Evolutionary conservation across 495 filamentous ascomycete species (phyloP).

Genomic region (Penicillium steckii): DNA sequence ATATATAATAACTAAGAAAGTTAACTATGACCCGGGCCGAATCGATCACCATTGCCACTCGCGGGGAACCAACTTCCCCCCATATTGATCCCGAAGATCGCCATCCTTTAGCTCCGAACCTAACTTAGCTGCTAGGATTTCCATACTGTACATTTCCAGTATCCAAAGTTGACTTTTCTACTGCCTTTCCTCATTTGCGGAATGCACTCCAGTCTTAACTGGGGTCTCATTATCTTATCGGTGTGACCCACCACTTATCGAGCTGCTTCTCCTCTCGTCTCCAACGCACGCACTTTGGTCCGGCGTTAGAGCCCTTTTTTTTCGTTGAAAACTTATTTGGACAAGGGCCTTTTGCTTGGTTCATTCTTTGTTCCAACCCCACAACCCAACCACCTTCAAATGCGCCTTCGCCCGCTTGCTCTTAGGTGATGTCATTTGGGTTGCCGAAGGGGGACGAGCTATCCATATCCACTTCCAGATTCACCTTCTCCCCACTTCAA

Average conservation of each 20-base stretch:
- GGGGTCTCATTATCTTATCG: constrained; percentile 17
- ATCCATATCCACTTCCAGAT: background rate
- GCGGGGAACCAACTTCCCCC: background rate
- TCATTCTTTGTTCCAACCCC: background rate
- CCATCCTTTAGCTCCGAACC: background rate
- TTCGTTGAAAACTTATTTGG: background rate
- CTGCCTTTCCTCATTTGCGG: constrained; percentile 2
- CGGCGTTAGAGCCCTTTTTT: constrained; percentile 2
- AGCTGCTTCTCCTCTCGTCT: background rate
- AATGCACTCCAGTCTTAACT: constrained; percentile 1
- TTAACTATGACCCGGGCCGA: background rate
- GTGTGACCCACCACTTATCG: constrained; percentile 9
- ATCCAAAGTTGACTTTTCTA: background rate
- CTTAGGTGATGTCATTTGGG: constrained; percentile 25
- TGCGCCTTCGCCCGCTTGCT: constrained; percentile 5
- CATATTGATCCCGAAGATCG: background rate
- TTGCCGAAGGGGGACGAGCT: constrained; percentile 9
- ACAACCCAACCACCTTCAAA: background rate
- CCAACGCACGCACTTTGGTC: background rate
- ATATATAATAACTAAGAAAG: no score
- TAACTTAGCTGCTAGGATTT: background rate
- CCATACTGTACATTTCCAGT: background rate
- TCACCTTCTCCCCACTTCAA: background rate
- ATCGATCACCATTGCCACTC: background rate
- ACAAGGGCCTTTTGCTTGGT: background rate